These are phyloP conservation scores for Phytomonas francai DNA, from an alignment of 208 protist genomes.

Conservation along the genomic window DNA sequence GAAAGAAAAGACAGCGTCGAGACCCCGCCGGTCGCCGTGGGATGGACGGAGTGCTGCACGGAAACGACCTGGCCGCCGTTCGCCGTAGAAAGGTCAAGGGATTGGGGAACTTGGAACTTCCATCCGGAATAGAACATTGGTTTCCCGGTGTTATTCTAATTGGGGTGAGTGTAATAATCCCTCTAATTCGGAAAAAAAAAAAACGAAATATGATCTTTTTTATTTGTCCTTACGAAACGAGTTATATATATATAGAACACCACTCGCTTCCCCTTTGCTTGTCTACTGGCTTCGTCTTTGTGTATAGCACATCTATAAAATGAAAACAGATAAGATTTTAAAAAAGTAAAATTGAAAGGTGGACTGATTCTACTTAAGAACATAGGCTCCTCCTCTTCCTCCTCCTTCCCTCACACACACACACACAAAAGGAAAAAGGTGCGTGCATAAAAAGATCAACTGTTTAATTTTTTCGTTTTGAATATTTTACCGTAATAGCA, in stretches of 20 bases:
- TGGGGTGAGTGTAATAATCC: neutral
- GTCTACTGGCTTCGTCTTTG: neutral
- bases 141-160: neutral
- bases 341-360: neutral
- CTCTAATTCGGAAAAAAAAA: conserved; percentile 11
- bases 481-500: neutral
- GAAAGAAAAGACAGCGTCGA: neutral
- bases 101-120: conserved; percentile 23
- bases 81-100: conserved; percentile 4
- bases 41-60: neutral
- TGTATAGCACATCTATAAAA: neutral
- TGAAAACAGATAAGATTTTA: neutral
- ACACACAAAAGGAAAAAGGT: too few species aligned
- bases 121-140: conserved; percentile 70
- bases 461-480: neutral
- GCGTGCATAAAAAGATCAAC: too few species aligned
- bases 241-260: too few species aligned
- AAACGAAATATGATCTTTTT: conserved; percentile 16
- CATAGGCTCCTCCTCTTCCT: too few species aligned
- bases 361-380: too few species aligned
- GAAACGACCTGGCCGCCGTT: conserved; percentile 10
- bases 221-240: conserved; percentile 7
- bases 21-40: neutral
- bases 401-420: too few species aligned
- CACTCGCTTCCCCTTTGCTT: conserved; percentile 4